phyloP scores from a whole-genome alignment of 116 monocot genomes.

The Iris pallida region DNA sequence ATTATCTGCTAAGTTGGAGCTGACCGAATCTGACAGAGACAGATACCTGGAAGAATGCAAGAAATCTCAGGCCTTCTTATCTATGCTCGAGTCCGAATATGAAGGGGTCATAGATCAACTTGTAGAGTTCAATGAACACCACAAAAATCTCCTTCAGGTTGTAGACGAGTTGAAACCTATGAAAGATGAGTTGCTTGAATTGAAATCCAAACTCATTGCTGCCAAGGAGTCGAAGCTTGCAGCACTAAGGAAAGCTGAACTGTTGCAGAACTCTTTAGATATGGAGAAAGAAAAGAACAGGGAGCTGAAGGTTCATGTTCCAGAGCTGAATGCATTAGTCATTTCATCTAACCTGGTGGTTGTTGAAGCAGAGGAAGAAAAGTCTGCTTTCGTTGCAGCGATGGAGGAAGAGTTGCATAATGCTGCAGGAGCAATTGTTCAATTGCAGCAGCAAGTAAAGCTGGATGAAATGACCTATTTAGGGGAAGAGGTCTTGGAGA shows the following conservation, averaged over 20 bases:
- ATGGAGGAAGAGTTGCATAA: not conserved
- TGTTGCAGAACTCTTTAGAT: not conserved
- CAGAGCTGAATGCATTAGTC: not conserved
- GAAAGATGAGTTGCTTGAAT: conserved; percentile 5
- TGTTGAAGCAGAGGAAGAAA: conserved; percentile 11
- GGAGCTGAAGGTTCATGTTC: not conserved
- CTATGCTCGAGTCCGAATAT: conserved; percentile 11
- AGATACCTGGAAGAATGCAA: conserved; percentile 4
- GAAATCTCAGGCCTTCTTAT: conserved; percentile 8
- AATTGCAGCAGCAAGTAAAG: conserved; percentile 6
- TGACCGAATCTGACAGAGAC: conserved; percentile 6
- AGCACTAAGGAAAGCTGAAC: not conserved
- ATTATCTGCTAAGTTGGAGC: conserved; percentile 1
- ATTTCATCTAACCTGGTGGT: conserved; percentile 7
- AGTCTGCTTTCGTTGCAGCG: not conserved
- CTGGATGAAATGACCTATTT: no score
- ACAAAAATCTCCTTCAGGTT: not conserved
- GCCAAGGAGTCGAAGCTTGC: not conserved
- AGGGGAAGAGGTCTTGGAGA: not conserved
- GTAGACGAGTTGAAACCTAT: conserved; percentile 7
- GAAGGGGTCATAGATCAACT: not conserved
- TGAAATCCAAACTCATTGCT: conserved; percentile 1
- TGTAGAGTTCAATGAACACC: not conserved
- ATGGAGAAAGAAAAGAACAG: not conserved
- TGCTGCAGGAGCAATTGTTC: not conserved